phyloP scores from a whole-genome alignment of 768 basidiomycete species.

The Agrocybe praecox region DNA sequence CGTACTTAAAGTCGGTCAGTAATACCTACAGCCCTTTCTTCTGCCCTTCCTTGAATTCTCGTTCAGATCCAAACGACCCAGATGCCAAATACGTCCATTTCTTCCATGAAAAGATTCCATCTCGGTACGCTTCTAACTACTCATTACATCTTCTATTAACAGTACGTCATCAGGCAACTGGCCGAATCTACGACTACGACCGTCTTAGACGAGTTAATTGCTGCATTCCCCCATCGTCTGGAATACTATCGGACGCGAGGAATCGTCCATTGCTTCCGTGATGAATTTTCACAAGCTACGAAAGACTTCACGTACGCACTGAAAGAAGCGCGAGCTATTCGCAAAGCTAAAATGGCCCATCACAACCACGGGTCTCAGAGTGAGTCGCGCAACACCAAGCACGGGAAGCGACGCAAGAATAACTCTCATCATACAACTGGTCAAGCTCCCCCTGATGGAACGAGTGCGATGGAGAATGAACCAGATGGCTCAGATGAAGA shows the following conservation, averaged over 20 bases:
- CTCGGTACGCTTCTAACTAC: conserved; percentile 54
- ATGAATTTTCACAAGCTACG: conserved; percentile 73
- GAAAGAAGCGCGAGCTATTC: conserved; percentile 71
- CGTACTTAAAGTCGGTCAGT: conserved; percentile 66
- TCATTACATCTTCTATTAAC: conserved; percentile 7
- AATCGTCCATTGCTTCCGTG: conserved; percentile 86
- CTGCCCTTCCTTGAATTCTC: conserved; percentile 2
- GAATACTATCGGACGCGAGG: conserved; percentile 91
- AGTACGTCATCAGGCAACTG: conserved; percentile 60
- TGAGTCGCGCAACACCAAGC: conserved; percentile 36
- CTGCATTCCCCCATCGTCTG: conserved; percentile 69
- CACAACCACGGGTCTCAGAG: conserved; percentile 38
- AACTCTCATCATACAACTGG: conserved; percentile 51
- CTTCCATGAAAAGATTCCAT: conserved; percentile 95
- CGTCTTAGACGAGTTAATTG: conserved; percentile 81
- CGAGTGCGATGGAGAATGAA: conserved; percentile 49
- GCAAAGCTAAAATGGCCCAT: conserved; percentile 65
- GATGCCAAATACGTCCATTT: conserved; percentile 92
- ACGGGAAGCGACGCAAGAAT: conserved; percentile 59
- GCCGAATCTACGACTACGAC: conserved; percentile 81
- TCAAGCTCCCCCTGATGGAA: conserved; percentile 71
- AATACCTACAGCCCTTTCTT: not conserved
- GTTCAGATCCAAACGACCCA: conserved; percentile 68
- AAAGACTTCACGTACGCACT: conserved; percentile 84
- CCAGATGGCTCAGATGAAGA: conserved; percentile 57